Conservation (phyloP, 192 early-diverging fungal species). For the Glomus cerebriforme region DNA sequence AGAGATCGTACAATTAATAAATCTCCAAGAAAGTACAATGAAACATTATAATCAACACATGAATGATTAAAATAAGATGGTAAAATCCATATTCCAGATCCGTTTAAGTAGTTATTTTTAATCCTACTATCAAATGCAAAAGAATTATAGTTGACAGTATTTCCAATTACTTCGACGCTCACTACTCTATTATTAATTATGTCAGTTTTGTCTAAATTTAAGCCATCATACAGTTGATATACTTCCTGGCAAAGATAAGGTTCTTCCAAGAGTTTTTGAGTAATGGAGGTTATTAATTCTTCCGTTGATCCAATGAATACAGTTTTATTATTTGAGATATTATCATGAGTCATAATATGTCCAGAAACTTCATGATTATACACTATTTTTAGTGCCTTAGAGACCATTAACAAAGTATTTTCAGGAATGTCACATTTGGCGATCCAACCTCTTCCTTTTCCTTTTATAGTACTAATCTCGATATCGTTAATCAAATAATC, state of each 20-base stretch:
- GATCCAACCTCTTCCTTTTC: constrained; percentile 10
- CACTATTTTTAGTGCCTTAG: not conserved
- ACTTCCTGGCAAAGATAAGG: not conserved
- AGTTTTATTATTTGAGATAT: too few relatives aligned
- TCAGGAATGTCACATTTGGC: constrained; percentile 4
- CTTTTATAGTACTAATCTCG: too few relatives aligned
- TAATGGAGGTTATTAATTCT: not conserved
- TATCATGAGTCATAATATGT: too few relatives aligned
- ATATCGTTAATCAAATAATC: too few relatives aligned
- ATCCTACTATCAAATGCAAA: not conserved
- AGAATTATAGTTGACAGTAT: not conserved
- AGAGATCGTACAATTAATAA: not conserved
- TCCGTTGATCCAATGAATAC: too few relatives aligned
- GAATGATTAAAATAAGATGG: constrained; percentile 26
- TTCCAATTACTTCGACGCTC: not conserved
- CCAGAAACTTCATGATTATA: not conserved
- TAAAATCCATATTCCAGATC: not conserved
- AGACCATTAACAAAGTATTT: constrained; percentile 4
- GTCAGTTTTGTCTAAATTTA: not conserved
- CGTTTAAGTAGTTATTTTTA: too few relatives aligned
- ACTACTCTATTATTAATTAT: not conserved
- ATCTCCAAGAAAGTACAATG: not conserved
- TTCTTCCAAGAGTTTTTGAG: not conserved
- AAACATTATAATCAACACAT: constrained; percentile 2
- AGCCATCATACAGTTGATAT: not conserved